Base-by-base conservation (phyloP, 2,329 filamentous ascomycete genomes). In the Xylariaceae sp. region DNA sequence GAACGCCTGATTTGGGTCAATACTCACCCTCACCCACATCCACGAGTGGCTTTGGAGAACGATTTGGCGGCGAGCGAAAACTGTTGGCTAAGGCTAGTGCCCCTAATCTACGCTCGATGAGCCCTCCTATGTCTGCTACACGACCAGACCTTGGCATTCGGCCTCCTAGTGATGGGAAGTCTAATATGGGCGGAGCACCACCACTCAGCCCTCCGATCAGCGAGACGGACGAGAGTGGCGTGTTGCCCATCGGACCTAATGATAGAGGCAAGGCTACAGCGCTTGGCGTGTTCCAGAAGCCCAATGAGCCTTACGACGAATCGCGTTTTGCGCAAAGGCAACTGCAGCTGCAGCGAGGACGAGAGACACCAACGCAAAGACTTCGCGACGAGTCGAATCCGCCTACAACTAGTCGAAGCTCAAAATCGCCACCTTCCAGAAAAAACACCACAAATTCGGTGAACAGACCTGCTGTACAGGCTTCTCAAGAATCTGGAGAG, bases 241-340 rank as follows among this genome's bases (percentile, higher is more conserved):
- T 77, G 1, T 73, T 94, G 12, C 67, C 83, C 7, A 76, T 93
- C 11, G 81, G 88, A 48, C 84, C 86, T 0, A 82, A 83, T 51
- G 91, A 95, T 55, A 81, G 83, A 50, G 63, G 63, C 19, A 65
- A 65, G 40, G 63, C 63, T 22, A 65, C 62, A 19, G 60, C 62
- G 39, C 54, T 65, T 14, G 63, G 61, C 2, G 61, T 65, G 6
- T 65, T 64, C 49, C 85, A 85, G 53, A 89, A 89, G 60, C 87
- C 90, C 1, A 69, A 72, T 2, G 79, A 85, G 40, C 79, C 82
- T 6, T 95, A 93, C 55, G 88, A 95, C 58, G 91, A 96, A 59
- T 81, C 85, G 17, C 86, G 88, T 59, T 96, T 88, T 58, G 79
- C 87, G 5, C 85, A 94, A 60, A 81, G 89, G 36, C 86, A 95